Conservation (phyloP, 148 eudicot genomes). For the Pharnaceum exiguum region DNA sequence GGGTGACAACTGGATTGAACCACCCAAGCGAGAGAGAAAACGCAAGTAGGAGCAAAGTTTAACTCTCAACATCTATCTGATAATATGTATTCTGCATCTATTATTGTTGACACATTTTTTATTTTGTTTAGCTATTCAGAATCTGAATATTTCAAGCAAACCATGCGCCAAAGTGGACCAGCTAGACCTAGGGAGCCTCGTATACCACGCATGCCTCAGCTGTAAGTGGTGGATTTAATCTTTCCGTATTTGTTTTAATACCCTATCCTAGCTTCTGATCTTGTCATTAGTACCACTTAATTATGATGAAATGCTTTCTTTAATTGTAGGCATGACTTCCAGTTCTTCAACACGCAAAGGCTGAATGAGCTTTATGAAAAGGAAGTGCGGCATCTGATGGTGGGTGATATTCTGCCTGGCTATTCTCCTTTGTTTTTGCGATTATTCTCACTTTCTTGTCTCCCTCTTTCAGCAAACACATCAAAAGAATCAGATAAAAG, state of each 20-base stretch:
- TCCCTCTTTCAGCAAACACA: slow-evolving; percentile 45
- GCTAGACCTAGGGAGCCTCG: slow-evolving; percentile 90
- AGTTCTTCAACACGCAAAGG: slow-evolving; percentile 92
- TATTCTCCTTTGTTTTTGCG: neutral
- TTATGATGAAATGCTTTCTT: neutral
- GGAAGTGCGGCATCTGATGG: slow-evolving; percentile 96
- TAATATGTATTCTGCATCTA: neutral
- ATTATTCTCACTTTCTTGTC: slow-evolving; percentile 9
- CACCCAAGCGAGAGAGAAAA: slow-evolving; percentile 91
- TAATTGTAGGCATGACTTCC: slow-evolving; percentile 81
- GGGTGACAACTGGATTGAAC: slow-evolving; percentile 91
- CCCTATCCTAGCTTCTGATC: neutral
- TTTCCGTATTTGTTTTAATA: neutral
- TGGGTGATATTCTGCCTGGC: slow-evolving; percentile 24
- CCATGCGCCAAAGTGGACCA: slow-evolving; percentile 98
- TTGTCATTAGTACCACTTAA: neutral
- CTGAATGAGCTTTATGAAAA: slow-evolving; percentile 90
- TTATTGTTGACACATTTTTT: neutral
- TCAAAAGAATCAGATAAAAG: slow-evolving; percentile 85
- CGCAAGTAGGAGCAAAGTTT: slow-evolving; percentile 62
- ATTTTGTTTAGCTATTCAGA: slow-evolving; percentile 72
- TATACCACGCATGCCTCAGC: slow-evolving; percentile 98
- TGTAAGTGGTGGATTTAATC: slow-evolving; percentile 39
- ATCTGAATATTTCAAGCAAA: slow-evolving; percentile 96
- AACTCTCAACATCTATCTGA: neutral